Conservation (phyloP, 371 early-diverging fungal species). For the Mucor irregularis region DNA sequence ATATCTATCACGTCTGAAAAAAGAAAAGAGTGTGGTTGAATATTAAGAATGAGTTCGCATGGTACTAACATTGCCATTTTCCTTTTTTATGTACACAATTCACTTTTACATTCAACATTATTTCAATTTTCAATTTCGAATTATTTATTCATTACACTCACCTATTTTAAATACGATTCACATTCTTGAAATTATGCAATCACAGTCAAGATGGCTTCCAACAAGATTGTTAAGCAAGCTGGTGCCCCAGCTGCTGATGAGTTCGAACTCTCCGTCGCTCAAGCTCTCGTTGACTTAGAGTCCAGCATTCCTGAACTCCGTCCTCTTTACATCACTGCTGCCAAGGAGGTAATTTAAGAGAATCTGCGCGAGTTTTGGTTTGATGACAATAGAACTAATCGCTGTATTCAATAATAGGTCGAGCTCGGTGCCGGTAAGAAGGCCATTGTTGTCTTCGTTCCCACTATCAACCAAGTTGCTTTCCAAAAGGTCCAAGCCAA, state of each 20-base stretch:
- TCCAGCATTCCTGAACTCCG: conserved; percentile 90
- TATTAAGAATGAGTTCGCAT: neutral
- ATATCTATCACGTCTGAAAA: neutral
- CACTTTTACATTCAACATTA: neutral
- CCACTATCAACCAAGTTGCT: conserved; percentile 89
- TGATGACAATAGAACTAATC: neutral
- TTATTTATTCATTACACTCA: neutral
- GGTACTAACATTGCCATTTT: neutral
- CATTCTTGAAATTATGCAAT: too few relatives aligned
- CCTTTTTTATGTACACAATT: too few relatives aligned
- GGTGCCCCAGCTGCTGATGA: conserved; percentile 78
- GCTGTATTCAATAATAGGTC: conserved; percentile 48
- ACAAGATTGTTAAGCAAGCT: conserved; percentile 82
- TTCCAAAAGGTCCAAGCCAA: conserved; percentile 93
- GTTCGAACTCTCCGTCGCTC: conserved; percentile 94
- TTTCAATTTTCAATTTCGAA: neutral
- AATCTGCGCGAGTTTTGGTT: too few relatives aligned
- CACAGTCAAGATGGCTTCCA: conserved; percentile 49
- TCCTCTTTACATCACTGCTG: conserved; percentile 89
- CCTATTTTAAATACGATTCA: neutral
- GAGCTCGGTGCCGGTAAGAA: conserved; percentile 94
- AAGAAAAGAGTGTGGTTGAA: neutral
- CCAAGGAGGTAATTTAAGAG: conserved; percentile 82
- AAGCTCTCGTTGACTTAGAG: conserved; percentile 94
- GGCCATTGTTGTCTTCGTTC: conserved; percentile 96